Evolutionary conservation across 768 basidiomycete genomes (phyloP).

Genomic region (Boletus reticuloceps): DNA sequence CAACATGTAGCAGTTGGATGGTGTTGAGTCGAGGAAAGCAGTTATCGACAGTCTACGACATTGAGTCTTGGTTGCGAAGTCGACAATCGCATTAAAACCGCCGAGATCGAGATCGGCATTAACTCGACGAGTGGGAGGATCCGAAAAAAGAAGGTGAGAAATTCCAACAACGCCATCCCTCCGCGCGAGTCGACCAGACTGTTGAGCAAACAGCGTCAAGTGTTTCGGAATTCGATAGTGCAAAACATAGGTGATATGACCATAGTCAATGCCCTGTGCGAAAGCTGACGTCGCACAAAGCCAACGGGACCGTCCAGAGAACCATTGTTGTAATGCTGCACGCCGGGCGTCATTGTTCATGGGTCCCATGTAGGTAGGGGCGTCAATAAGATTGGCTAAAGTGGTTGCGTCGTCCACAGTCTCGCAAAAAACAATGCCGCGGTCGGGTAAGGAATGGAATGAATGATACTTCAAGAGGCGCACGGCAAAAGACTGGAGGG

Average conservation of each 20-base stretch:
- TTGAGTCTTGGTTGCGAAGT: neutral
- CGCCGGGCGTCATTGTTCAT: no score
- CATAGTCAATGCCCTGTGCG: conserved; percentile 2
- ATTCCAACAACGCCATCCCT: neutral
- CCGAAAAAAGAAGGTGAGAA: neutral
- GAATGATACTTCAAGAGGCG: no score
- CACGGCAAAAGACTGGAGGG: no score
- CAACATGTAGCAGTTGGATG: neutral
- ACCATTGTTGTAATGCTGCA: no score
- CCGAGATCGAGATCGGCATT: neutral
- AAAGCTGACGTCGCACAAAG: conserved; percentile 3
- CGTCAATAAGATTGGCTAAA: no score
- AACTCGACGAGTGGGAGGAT: neutral
- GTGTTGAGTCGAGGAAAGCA: neutral
- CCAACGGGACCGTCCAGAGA: neutral
- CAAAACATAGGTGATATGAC: neutral
- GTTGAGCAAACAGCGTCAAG: conserved; percentile 1
- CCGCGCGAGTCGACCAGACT: neutral
- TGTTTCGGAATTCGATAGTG: conserved; percentile 6
- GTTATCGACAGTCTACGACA: neutral
- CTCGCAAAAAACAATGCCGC: no score
- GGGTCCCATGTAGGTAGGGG: no score
- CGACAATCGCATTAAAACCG: neutral
- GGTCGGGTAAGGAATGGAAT: no score
- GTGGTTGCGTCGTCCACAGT: no score